Evolutionary conservation across 345 rosid genomes (phyloP).

Genomic region (Euphorbia lathyris): DNA sequence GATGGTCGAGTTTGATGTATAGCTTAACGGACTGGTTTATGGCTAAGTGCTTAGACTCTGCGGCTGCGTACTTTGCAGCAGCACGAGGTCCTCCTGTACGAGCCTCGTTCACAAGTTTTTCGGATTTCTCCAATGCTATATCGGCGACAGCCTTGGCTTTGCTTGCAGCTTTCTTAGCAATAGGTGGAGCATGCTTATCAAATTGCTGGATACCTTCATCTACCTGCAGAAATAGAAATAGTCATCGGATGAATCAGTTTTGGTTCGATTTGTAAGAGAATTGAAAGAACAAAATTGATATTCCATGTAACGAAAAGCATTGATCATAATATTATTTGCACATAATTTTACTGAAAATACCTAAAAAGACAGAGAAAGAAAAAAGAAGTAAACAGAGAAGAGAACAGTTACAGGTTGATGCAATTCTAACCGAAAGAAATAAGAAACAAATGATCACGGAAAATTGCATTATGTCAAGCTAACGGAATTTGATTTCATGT

Average conservation of each 20-base stretch:
- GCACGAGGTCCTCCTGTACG: slow-evolving; percentile 57
- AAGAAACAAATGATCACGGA: not conserved
- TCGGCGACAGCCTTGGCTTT: slow-evolving; percentile 38
- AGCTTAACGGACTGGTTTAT: slow-evolving; percentile 49
- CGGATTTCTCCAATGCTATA: slow-evolving; percentile 44
- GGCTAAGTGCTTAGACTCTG: slow-evolving; percentile 51
- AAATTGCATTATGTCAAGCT: not conserved
- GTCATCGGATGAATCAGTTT: too few species aligned
- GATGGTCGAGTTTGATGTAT: slow-evolving; percentile 50
- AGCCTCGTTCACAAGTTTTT: slow-evolving; percentile 47
- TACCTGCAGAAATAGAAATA: slow-evolving; percentile 51
- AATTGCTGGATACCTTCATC: slow-evolving; percentile 56
- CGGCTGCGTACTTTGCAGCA: slow-evolving; percentile 44
- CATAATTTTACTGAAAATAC: not conserved
- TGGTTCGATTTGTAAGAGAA: not conserved
- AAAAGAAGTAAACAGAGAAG: not conserved
- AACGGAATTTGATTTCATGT: too few species aligned
- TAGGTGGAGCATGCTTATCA: slow-evolving; percentile 67
- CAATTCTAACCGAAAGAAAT: not conserved
- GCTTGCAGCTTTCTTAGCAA: slow-evolving; percentile 49
- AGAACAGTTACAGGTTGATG: not conserved
- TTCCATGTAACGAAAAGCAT: not conserved
- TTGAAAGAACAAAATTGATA: not conserved
- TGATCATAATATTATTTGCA: not conserved
- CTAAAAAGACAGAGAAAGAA: too few species aligned